Evolutionary conservation across 1,139 yeast genomes (phyloP).

Genomic region (Sugiyamaella japonica): DNA sequence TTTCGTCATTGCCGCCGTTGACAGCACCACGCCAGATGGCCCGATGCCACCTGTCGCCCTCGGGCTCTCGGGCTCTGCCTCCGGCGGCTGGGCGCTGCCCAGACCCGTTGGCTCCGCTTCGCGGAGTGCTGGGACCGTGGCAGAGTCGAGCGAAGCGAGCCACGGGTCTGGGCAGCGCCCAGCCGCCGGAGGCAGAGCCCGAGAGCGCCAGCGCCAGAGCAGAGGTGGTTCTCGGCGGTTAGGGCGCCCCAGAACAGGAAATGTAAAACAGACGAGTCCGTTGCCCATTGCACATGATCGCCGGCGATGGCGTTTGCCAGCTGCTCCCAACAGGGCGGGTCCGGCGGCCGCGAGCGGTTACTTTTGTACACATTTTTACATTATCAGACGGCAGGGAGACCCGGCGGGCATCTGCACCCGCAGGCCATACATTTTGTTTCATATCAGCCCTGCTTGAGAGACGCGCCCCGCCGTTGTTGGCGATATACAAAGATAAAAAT

Average conservation of each 20-base stretch:
- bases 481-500: not conserved
- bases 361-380: not conserved
- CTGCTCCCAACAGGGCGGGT: not conserved
- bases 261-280: conserved; percentile 1
- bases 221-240: not conserved
- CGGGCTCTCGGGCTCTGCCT: too few relatives aligned
- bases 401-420: not conserved
- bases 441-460: not conserved
- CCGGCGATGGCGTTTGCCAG: too few relatives aligned
- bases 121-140: too few relatives aligned
- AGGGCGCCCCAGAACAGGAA: conserved; percentile 2
- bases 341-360: not conserved
- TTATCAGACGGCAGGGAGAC: not conserved
- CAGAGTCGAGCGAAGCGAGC: conserved; percentile 6
- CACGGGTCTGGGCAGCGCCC: not conserved
- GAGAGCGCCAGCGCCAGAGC: not conserved
- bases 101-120: too few relatives aligned
- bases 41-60: too few relatives aligned
- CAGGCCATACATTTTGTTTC: not conserved
- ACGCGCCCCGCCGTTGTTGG: too few relatives aligned
- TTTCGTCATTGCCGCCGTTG: not conserved
- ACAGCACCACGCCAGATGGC: too few relatives aligned
- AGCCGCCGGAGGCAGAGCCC: too few relatives aligned
- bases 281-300: conserved; percentile 4
- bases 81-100: too few relatives aligned